A percentile compares a stretch with the other conserved stretches of the same genome.
Conservation (phyloP, 352 stramenopile species). For the Phytophthora ohioensis region DNA sequence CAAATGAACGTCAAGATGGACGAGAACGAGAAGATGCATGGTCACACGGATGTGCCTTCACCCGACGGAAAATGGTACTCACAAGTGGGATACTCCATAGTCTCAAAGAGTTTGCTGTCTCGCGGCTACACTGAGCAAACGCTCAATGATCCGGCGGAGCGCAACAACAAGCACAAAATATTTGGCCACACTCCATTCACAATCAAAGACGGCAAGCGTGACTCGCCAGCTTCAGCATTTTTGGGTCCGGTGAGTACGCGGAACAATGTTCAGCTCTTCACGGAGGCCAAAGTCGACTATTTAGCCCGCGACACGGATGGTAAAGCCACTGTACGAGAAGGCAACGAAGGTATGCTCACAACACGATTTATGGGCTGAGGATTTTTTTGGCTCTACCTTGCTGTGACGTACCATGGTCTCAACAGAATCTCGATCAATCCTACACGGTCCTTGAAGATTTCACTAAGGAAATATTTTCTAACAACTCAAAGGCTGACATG, state of each 20-base stretch:
- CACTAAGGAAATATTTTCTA: slow-evolving; percentile 28
- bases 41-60: slow-evolving; percentile 58
- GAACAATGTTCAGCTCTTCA: slow-evolving; percentile 58
- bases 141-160: slow-evolving; percentile 50
- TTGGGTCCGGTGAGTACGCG: slow-evolving; percentile 49
- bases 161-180: slow-evolving; percentile 60
- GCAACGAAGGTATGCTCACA: slow-evolving; percentile 16
- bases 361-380: too few species aligned
- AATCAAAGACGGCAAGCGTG: slow-evolving; percentile 61
- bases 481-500: slow-evolving; percentile 28
- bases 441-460: slow-evolving; percentile 32
- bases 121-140: slow-evolving; percentile 45
- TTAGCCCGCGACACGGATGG: slow-evolving; percentile 48
- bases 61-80: slow-evolving; percentile 60
- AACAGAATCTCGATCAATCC: slow-evolving; percentile 21
- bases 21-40: slow-evolving; percentile 56
- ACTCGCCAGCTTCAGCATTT: slow-evolving; percentile 63
- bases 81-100: slow-evolving; percentile 63
- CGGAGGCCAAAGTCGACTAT: slow-evolving; percentile 51
- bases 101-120: slow-evolving; percentile 41
- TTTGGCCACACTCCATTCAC: slow-evolving; percentile 61
- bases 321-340: slow-evolving; percentile 43
- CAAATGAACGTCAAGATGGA: slow-evolving; percentile 75
- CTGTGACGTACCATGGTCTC: too few species aligned
- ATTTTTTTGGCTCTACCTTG: not conserved